Conservation (phyloP, 1,139 yeast species). For the Suhomyces coccinellae region DNA sequence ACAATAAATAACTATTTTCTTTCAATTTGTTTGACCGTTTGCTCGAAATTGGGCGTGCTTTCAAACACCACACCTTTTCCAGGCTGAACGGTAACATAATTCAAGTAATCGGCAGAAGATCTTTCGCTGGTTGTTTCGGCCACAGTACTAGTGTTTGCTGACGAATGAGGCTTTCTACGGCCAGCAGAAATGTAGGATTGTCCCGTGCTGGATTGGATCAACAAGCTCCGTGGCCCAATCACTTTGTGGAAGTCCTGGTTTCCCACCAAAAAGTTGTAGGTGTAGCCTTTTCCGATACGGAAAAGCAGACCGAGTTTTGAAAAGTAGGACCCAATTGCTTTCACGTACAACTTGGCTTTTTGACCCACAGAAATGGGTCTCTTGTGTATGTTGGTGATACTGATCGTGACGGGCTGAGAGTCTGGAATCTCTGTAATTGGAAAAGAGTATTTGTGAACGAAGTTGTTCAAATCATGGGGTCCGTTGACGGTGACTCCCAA, state of each 20-base stretch:
- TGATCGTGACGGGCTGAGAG: neutral
- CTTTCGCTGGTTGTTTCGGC: slow-evolving; percentile 4
- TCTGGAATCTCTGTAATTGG: slow-evolving; percentile 13
- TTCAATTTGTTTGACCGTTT: slow-evolving; percentile 30
- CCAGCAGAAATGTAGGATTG: slow-evolving; percentile 1
- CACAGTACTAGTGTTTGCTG: neutral
- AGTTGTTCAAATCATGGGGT: slow-evolving; percentile 43
- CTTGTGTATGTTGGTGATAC: slow-evolving; percentile 10
- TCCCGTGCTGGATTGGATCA: slow-evolving; percentile 44
- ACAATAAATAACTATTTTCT: neutral
- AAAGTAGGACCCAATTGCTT: slow-evolving; percentile 5
- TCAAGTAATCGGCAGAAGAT: slow-evolving; percentile 44
- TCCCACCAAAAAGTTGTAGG: slow-evolving; percentile 28
- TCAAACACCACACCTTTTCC: slow-evolving; percentile 42
- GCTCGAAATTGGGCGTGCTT: slow-evolving; percentile 44
- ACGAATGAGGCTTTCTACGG: neutral
- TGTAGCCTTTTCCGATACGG: slow-evolving; percentile 1
- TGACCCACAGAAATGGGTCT: slow-evolving; percentile 10
- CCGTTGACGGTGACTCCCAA: slow-evolving; percentile 56
- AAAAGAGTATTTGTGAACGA: slow-evolving; percentile 30
- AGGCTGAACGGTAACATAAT: slow-evolving; percentile 43
- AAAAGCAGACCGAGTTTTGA: slow-evolving; percentile 3
- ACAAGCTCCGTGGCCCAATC: slow-evolving; percentile 55
- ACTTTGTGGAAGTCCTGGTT: slow-evolving; percentile 46
- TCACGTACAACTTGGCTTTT: slow-evolving; percentile 11